Evolutionary conservation across 75 land plant species (phyloP).

Genomic region (Gnetum montanum): DNA sequence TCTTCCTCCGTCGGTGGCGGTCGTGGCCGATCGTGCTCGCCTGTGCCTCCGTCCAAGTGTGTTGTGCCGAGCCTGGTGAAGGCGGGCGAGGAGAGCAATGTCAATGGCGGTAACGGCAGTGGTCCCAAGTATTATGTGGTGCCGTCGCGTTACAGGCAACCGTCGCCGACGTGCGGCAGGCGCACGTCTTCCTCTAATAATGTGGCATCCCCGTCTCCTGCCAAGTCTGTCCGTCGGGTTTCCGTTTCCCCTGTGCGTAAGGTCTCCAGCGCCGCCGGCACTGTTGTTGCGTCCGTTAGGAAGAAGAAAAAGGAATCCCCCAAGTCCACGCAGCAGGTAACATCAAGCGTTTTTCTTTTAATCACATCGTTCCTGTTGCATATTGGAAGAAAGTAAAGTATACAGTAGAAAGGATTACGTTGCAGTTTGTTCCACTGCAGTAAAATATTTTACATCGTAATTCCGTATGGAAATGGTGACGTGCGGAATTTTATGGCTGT

Average conservation of each 20-base stretch:
- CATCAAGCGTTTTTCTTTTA: too few relatives aligned
- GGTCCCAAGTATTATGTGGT: too few relatives aligned
- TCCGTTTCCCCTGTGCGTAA: slow-evolving; percentile 54
- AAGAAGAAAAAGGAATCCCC: slow-evolving; percentile 61
- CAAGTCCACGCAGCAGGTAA: too few relatives aligned
- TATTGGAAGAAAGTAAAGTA: too few relatives aligned
- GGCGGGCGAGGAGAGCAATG: slow-evolving; percentile 36
- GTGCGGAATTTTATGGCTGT: too few relatives aligned
- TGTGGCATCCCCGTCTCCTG: slow-evolving; percentile 26
- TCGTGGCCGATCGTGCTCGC: slow-evolving; percentile 38
- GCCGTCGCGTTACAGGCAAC: slow-evolving; percentile 75
- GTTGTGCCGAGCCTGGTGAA: slow-evolving; percentile 48
- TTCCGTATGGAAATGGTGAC: too few relatives aligned
- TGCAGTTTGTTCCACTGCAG: too few relatives aligned
- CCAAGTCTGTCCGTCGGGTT: slow-evolving; percentile 14
- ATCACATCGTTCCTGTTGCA: too few relatives aligned
- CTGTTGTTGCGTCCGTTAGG: slow-evolving; percentile 14
- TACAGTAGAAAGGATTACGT: too few relatives aligned
- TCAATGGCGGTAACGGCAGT: slow-evolving; percentile 31
- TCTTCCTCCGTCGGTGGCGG: neutral
- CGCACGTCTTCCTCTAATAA: too few relatives aligned
- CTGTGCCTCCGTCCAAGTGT: slow-evolving; percentile 60
- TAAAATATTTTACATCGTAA: too few relatives aligned
- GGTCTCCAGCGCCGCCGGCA: slow-evolving; percentile 30
- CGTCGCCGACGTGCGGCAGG: slow-evolving; percentile 49